These are phyloP conservation scores for Alopecurus myosuroides DNA, from an alignment of 176 grass and related monocot species.

Conservation along the genomic window DNA sequence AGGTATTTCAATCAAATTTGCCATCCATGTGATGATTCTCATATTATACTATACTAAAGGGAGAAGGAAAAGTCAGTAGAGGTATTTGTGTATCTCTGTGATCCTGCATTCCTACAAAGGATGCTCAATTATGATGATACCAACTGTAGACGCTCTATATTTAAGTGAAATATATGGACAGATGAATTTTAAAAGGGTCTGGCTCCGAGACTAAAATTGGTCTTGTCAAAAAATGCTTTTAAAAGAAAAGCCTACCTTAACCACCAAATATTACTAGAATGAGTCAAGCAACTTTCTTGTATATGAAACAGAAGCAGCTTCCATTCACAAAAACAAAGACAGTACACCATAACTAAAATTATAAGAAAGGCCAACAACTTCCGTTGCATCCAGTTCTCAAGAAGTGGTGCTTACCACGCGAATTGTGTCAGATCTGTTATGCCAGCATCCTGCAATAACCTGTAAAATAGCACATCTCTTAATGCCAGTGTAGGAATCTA, in stretches of 20 bases:
- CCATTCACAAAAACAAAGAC: background rate
- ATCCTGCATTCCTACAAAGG: background rate
- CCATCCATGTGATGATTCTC: background rate
- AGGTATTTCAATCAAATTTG: background rate
- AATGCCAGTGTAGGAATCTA: background rate
- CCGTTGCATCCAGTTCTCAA: background rate
- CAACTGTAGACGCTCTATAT: background rate
- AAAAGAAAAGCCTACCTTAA: background rate
- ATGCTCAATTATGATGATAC: constrained; percentile 4
- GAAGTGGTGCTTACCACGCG: constrained; percentile 53
- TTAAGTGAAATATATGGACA: background rate
- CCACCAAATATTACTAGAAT: background rate
- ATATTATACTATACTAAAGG: background rate
- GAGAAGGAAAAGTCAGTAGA: background rate
- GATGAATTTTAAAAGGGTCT: background rate
- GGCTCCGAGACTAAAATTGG: background rate
- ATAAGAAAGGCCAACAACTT: background rate
- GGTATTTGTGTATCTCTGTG: background rate
- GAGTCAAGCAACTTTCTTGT: background rate
- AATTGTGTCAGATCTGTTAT: constrained; percentile 87
- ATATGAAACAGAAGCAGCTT: background rate
- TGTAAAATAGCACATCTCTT: constrained; percentile 28
- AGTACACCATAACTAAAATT: background rate
- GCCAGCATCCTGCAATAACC: constrained; percentile 88
- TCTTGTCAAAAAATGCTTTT: background rate